Evolutionary conservation across 2,329 filamentous ascomycete species (phyloP).

Genomic region (Plenodomus lindquistii): DNA sequence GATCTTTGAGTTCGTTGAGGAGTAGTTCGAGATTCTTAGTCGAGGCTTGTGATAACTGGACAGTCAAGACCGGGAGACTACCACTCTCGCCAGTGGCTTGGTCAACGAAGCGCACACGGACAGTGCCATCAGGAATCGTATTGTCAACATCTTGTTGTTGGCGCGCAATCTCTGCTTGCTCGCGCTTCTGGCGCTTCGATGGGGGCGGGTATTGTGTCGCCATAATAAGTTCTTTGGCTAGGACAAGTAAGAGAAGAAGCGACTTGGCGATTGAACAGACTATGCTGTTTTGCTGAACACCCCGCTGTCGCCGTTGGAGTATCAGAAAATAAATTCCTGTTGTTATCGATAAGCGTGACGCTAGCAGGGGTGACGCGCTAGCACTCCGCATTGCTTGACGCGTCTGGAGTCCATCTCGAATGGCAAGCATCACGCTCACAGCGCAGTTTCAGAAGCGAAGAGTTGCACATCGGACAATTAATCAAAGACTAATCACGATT

Average conservation of each 20-base stretch:
- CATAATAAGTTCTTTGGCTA: constrained; percentile 58
- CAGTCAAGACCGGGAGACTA: constrained; percentile 68
- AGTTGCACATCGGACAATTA: constrained; percentile 5
- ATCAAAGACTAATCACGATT: constrained; percentile 23
- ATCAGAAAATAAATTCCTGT: constrained; percentile 24
- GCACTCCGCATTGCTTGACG: constrained; percentile 6
- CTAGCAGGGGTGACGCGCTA: constrained; percentile 29
- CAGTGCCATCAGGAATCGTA: constrained; percentile 69
- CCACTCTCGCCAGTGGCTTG: constrained; percentile 70
- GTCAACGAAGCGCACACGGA: constrained; percentile 87
- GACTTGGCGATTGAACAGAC: not conserved
- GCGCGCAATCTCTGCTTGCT: constrained; percentile 70
- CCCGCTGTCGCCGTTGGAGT: constrained; percentile 1
- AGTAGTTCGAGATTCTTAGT: constrained; percentile 89
- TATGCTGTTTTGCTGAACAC: constrained; percentile 1
- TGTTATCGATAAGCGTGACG: constrained; percentile 28
- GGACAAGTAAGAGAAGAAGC: not conserved
- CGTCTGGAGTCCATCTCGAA: constrained; percentile 6
- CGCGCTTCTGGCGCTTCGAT: constrained; percentile 83
- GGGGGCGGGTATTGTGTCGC: constrained; percentile 81
- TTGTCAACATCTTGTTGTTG: constrained; percentile 75
- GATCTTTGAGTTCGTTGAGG: constrained; percentile 78
- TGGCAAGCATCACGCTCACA: not conserved
- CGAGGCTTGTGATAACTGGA: constrained; percentile 81
- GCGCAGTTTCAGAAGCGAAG: not conserved